Conservation (phyloP, 805 yeast species). For the Saccharomycopsis microspora region DNA sequence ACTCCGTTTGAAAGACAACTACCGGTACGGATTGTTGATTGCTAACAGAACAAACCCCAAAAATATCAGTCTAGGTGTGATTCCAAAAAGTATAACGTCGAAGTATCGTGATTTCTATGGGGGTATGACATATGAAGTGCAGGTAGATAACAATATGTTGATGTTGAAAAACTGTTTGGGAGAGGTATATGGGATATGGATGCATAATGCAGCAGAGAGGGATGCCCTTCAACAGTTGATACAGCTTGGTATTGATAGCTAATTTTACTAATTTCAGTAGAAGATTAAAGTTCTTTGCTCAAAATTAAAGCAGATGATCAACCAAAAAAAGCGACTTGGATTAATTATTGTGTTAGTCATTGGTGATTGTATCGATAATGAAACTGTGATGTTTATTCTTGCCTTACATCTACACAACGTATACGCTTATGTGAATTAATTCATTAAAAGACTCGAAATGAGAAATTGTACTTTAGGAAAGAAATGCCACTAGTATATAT, state of each 20-base stretch:
- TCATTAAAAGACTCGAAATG: no score
- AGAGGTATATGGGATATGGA: constrained; percentile 71
- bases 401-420: no score
- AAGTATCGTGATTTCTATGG: constrained; percentile 28
- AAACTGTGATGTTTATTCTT: no score
- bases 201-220: constrained; percentile 59
- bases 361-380: no score
- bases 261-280: neutral
- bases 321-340: no score
- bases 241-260: constrained; percentile 18
- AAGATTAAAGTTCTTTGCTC: no score
- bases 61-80: constrained; percentile 60
- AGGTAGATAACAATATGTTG: constrained; percentile 55
- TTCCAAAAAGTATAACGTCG: constrained; percentile 40
- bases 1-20: constrained; percentile 24
- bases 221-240: constrained; percentile 40
- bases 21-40: constrained; percentile 60
- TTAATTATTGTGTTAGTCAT: no score
- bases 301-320: no score
- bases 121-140: constrained; percentile 32
- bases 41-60: constrained; percentile 57
- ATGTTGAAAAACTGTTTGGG: constrained; percentile 58
- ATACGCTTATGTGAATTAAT: no score
- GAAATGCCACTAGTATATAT: no score
- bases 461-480: no score